These are phyloP conservation scores for Blastobotrys illinoisensis DNA, from an alignment of 1,139 yeast species.

Conservation along the genomic window DNA sequence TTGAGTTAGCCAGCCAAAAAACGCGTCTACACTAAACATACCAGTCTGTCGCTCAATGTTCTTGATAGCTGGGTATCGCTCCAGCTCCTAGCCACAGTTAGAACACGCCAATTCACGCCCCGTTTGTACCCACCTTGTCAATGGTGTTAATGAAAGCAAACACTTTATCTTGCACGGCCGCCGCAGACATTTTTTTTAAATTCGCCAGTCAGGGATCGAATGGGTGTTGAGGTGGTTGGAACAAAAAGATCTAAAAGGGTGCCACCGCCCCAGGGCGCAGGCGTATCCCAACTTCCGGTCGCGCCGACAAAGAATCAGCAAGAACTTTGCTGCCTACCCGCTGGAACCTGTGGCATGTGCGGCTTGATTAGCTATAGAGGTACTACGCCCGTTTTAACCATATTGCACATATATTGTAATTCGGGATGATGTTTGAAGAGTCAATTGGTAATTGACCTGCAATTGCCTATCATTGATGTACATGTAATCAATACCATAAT, in stretches of 20 bases:
- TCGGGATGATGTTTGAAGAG: too few species aligned
- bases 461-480: not conserved
- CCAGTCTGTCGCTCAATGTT: slow-evolving; percentile 33
- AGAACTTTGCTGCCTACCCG: not conserved
- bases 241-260: not conserved
- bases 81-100: slow-evolving; percentile 28
- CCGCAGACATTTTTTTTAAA: slow-evolving; percentile 15
- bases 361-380: too few species aligned
- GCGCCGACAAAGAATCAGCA: not conserved
- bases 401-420: too few species aligned
- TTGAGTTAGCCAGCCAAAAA: not conserved
- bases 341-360: too few species aligned
- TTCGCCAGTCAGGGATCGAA: not conserved
- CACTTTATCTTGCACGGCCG: slow-evolving; percentile 25
- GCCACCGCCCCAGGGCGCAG: not conserved
- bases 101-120: not conserved
- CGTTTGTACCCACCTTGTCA: slow-evolving; percentile 24
- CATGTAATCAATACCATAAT: too few species aligned
- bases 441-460: too few species aligned
- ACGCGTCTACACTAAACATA: slow-evolving; percentile 12
- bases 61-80: slow-evolving; percentile 30
- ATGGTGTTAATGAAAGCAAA: slow-evolving; percentile 26
- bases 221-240: not conserved
- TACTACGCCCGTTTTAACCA: too few species aligned
- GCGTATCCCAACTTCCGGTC: not conserved